Conservation (phyloP, 176 grass and related monocot species). For the Musa troglodytarum region DNA sequence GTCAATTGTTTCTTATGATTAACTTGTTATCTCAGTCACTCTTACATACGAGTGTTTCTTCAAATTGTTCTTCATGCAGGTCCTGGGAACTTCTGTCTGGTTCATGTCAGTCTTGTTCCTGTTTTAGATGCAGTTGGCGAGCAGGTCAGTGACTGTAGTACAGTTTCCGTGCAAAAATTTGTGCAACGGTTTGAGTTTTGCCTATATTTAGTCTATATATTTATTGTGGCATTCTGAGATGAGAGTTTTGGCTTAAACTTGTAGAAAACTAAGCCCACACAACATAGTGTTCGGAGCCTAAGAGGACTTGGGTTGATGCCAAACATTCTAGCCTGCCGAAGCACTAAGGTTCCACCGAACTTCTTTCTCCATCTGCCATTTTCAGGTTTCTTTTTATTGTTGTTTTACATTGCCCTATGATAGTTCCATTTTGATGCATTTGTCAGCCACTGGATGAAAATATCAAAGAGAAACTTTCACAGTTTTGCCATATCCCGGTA, state of each 20-base stretch:
- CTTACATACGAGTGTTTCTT: neutral
- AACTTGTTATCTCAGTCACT: too few relatives aligned
- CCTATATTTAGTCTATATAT: neutral
- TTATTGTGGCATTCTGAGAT: neutral
- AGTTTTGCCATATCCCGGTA: slow-evolving; percentile 94
- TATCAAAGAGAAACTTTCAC: slow-evolving; percentile 81
- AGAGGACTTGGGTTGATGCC: slow-evolving; percentile 88
- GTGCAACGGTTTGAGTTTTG: neutral
- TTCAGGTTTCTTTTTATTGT: neutral
- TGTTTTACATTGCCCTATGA: slow-evolving; percentile 6
- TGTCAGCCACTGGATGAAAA: slow-evolving; percentile 61
- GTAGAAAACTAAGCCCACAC: slow-evolving; percentile 97
- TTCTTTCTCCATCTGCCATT: too few relatives aligned
- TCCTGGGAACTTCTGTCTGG: slow-evolving; percentile 32
- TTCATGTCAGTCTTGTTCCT: slow-evolving; percentile 41
- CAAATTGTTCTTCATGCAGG: slow-evolving; percentile 9
- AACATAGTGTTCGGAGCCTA: slow-evolving; percentile 78
- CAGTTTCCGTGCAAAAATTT: neutral
- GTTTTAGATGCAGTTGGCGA: slow-evolving; percentile 40
- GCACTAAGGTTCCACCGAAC: slow-evolving; percentile 40
- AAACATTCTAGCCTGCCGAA: slow-evolving; percentile 78
- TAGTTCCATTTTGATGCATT: slow-evolving; percentile 23
- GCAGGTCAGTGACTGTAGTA: slow-evolving; percentile 11
- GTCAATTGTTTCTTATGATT: too few relatives aligned
- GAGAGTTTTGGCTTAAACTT: neutral